Percentiles rank a stretch among this genome's conserved stretches.
Conservation (phyloP, 495 filamentous ascomycete genomes). For the Penicillium silybi region DNA sequence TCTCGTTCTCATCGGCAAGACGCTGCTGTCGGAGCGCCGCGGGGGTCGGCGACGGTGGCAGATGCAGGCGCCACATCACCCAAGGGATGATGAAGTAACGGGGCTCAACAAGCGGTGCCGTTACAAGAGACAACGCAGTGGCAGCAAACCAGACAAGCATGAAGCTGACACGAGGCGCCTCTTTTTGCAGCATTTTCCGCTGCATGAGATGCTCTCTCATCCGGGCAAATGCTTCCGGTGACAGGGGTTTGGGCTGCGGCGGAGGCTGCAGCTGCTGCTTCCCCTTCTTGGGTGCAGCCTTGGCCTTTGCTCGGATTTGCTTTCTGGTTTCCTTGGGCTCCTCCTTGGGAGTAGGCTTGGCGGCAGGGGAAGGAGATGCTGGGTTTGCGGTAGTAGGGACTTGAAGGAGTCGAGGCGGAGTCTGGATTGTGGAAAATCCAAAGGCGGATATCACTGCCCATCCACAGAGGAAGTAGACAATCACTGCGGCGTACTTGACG, state of each 20-base stretch:
- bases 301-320: conserved; percentile 23
- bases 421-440: conserved; percentile 31
- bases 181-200: conserved; percentile 31
- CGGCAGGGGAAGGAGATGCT: conserved; percentile 8
- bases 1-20: conserved; percentile 20
- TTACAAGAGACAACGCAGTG: conserved; percentile 71
- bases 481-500: conserved; percentile 64
- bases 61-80: conserved; percentile 85
- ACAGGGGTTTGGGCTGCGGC: conserved; percentile 16
- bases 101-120: conserved; percentile 89
- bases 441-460: conserved; percentile 60
- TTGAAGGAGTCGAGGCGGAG: conserved; percentile 24
- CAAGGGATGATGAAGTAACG: conserved; percentile 94
- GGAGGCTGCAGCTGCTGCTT: conserved; percentile 11
- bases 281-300: conserved; percentile 22
- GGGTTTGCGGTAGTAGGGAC: conserved; percentile 13
- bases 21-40: conserved; percentile 23
- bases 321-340: conserved; percentile 23
- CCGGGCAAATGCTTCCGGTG: conserved; percentile 30
- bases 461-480: conserved; percentile 57
- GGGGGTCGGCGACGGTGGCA: conserved; percentile 50
- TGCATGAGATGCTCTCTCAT: conserved; percentile 32
- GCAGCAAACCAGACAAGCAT: conserved; percentile 67
- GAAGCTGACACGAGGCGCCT: conserved; percentile 47
- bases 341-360: conserved; percentile 9